phyloP scores from a whole-genome alignment of 768 basidiomycete genomes.

The Mycena polygramma region DNA sequence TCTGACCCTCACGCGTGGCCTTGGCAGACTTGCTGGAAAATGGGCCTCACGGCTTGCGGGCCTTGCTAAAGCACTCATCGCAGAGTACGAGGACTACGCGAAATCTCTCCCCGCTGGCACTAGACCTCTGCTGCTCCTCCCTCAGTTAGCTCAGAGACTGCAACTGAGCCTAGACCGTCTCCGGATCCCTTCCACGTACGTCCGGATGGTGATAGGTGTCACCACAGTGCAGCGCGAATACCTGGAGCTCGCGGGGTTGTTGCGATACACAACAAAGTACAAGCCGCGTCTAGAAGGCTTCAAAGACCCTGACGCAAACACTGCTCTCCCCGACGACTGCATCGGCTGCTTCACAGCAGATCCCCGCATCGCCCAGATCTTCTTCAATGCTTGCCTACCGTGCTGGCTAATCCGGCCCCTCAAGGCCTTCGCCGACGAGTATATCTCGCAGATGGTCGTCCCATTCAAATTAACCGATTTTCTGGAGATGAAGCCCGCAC shows the following conservation, averaged over 20 bases:
- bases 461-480: neutral
- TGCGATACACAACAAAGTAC: conserved; percentile 20
- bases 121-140: conserved; percentile 2
- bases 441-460: neutral
- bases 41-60: neutral
- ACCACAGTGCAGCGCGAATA: conserved; percentile 18
- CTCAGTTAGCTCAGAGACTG: conserved; percentile 6
- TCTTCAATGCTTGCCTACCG: conserved; percentile 11
- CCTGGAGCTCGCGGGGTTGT: conserved; percentile 15
- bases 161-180: conserved; percentile 5
- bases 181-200: neutral
- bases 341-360: conserved; percentile 20
- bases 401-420: conserved; percentile 8
- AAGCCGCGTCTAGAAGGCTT: conserved; percentile 12
- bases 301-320: conserved; percentile 8
- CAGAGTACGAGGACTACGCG: conserved; percentile 17
- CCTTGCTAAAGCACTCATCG: neutral
- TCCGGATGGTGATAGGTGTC: conserved; percentile 6
- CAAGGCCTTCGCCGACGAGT: neutral
- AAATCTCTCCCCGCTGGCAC: conserved; percentile 14
- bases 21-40: conserved; percentile 7
- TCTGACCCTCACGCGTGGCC: conserved; percentile 3
- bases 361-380: conserved; percentile 11
- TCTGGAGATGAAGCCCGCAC: conserved; percentile 6
- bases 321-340: conserved; percentile 3